Evolutionary conservation across 2,329 filamentous ascomycete genomes (phyloP), one percentile per base, ranked within the genome.

Genomic region (Colletotrichum sp.): DNA sequence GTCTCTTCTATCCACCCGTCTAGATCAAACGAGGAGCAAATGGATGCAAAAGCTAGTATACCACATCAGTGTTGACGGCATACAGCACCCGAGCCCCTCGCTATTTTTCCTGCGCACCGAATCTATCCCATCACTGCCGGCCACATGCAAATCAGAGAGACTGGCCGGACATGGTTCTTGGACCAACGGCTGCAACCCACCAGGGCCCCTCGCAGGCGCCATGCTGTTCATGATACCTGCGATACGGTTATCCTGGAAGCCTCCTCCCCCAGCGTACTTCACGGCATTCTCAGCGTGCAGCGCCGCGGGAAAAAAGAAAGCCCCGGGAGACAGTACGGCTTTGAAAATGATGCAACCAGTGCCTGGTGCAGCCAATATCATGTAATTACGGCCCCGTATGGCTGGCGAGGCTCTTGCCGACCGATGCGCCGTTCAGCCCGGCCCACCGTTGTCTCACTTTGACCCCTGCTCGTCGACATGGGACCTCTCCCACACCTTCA

Each of bases 401-500:
- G 36, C 66, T 71, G 66, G 73, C 77, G 67, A 78, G 77, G 77
- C 76, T 78, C 73, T 76, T 78, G 77, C 77, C 77, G 77, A 78
- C 76, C 67, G 70, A 74, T 71, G 73, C 73, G 73, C 73, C 77
- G 72, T 78, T 72, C 76, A 72, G 62, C 76, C 75, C 76, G 73
- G 70, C 72, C 76, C 74, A 76, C 70, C 68, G 48, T 66, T 77
- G 78, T 78, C 76, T 77, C 70, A 77, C 70, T 70, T 56, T 7
- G 1, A 61, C 70, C 78, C 78, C 78, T 78, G 76, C 77, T 77
- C 74, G 30, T n/a, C 43, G 77, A 76, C 76, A 72, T 70, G 78
- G 78, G 74, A 68, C 36, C 52, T 72, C 72, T 78, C 66, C 77
- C 78, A 79, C 78, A 79, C 78, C 74, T 73, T 79, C 69, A 74